These are phyloP conservation scores for Aegilops sharonensis DNA, from an alignment of 176 grass and related monocot species.

Conservation along the genomic window DNA sequence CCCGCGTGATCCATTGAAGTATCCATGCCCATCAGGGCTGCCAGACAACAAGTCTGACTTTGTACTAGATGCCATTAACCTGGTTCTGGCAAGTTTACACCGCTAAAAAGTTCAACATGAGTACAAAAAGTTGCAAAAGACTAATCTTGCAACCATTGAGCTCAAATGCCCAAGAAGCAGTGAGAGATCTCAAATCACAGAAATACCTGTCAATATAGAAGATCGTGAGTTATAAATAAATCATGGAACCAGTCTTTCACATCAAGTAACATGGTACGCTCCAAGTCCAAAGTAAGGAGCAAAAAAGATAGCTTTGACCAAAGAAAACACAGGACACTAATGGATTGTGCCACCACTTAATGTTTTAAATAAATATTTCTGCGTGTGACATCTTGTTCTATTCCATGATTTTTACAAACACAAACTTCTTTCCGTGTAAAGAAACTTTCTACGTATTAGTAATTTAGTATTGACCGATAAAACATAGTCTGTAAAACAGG, in stretches of 20 bases:
- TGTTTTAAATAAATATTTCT: background rate
- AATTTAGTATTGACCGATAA: slow-evolving; percentile 11
- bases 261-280: background rate
- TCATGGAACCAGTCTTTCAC: background rate
- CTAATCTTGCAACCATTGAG: slow-evolving; percentile 42
- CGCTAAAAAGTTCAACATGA: slow-evolving; percentile 26
- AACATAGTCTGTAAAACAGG: background rate
- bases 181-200: slow-evolving; percentile 29
- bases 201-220: slow-evolving; percentile 39
- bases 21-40: slow-evolving; percentile 64
- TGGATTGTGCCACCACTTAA: background rate
- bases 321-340: slow-evolving; percentile 4
- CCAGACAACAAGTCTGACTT: slow-evolving; percentile 72
- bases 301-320: slow-evolving; percentile 19
- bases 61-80: slow-evolving; percentile 61
- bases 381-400: background rate
- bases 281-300: background rate
- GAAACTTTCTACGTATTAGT: background rate
- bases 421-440: background rate
- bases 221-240: slow-evolving; percentile 12
- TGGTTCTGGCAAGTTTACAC: slow-evolving; percentile 34
- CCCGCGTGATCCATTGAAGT: slow-evolving; percentile 56
- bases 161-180: slow-evolving; percentile 11
- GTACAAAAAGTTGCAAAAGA: slow-evolving; percentile 13
- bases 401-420: background rate